Evolutionary conservation across 2,329 filamentous ascomycete species (phyloP), one percentile per base, ranked within the genome.

Genomic region (Arthrinium phaeospermum): DNA sequence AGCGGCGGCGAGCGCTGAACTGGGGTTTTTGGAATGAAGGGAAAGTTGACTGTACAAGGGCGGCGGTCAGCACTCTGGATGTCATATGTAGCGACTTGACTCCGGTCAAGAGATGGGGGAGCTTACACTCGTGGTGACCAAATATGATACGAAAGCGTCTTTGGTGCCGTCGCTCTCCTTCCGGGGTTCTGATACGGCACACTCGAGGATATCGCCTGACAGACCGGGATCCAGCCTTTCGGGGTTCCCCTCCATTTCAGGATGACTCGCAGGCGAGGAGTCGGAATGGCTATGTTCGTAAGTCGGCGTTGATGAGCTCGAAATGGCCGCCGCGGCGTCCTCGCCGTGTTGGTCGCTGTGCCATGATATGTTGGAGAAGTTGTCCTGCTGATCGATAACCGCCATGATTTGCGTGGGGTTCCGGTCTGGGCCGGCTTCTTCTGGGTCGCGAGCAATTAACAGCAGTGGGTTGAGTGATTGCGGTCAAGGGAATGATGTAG

Each of bases 151-250:
- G 84, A 97, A 99, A 71, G 94, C 93, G 83, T 98, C 96, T 83
- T 98, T 98, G 73, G 95, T 97, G 68, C 96, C 96, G 79, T 98
- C 94, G 79, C 96, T 96, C 86, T 98, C 96, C 84, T 98, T 98
- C 82, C 96, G 89, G 27, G 96, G 95, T 72, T 92, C 90, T 71
- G 91, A 90, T 24, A 99, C 96, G 24, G 86, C 91, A 81, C 95
- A 98, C 80, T 97, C 93, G 61, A 99, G 88, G 72, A 90, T 88
- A 76, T 97, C 96, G 49, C 87, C 88, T 73, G 92, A 92, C 71
- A 93, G 86, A 67, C 90, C 90, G 47, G 88, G 88, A 70, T 80
- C 85, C 82, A 76, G 82, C 79, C 73, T 83, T 80, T 80, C 82
- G 83, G 83, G 84, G 80, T 82, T 79, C 82, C 80, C 83, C 83